Conservation (phyloP, 2,329 filamentous ascomycete species). For the Coniella vitis region DNA sequence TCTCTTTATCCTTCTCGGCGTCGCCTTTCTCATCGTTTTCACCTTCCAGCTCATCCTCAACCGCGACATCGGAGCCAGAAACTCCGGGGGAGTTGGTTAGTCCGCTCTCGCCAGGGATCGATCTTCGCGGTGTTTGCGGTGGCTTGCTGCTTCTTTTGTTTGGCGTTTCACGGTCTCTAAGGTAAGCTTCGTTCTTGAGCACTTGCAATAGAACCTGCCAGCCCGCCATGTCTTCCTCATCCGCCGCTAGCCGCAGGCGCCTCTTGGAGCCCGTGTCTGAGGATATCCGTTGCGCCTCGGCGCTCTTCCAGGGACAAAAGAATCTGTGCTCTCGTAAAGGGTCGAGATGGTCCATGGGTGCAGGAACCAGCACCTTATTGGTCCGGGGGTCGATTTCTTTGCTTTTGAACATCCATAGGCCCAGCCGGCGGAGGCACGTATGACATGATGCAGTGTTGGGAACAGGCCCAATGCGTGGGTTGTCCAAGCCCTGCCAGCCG, state of each 20-base stretch:
- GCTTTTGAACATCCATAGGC: slow-evolving; percentile 88
- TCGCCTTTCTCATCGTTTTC: slow-evolving; percentile 40
- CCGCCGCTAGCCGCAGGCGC: slow-evolving; percentile 21
- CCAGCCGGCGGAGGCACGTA: slow-evolving; percentile 80
- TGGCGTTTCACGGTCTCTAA: slow-evolving; percentile 32
- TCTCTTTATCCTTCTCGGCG: slow-evolving; percentile 60
- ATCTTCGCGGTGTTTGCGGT: slow-evolving; percentile 11
- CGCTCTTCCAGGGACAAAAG: slow-evolving; percentile 75
- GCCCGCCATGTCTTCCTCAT: slow-evolving; percentile 35
- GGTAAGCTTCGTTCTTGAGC: slow-evolving; percentile 51
- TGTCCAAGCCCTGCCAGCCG: slow-evolving; percentile 66
- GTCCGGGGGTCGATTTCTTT: slow-evolving; percentile 55
- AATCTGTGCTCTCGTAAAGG: slow-evolving; percentile 68
- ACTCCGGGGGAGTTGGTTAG: slow-evolving; percentile 5
- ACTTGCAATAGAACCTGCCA: slow-evolving; percentile 51
- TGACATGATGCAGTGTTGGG: slow-evolving; percentile 73
- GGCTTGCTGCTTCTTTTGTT: slow-evolving; percentile 20
- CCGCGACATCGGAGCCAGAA: slow-evolving; percentile 16
- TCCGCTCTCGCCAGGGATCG: background rate
- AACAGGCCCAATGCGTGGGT: slow-evolving; percentile 49
- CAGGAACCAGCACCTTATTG: slow-evolving; percentile 45
- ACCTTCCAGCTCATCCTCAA: slow-evolving; percentile 31
- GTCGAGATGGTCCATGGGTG: slow-evolving; percentile 62
- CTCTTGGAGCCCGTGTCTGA: slow-evolving; percentile 23
- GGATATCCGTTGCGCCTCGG: slow-evolving; percentile 49